A percentile compares a stretch with the other conserved stretches of the same genome.
phyloP scores from a whole-genome alignment of 139 green algal species.

The Edaphochlamys debaryana region DNA sequence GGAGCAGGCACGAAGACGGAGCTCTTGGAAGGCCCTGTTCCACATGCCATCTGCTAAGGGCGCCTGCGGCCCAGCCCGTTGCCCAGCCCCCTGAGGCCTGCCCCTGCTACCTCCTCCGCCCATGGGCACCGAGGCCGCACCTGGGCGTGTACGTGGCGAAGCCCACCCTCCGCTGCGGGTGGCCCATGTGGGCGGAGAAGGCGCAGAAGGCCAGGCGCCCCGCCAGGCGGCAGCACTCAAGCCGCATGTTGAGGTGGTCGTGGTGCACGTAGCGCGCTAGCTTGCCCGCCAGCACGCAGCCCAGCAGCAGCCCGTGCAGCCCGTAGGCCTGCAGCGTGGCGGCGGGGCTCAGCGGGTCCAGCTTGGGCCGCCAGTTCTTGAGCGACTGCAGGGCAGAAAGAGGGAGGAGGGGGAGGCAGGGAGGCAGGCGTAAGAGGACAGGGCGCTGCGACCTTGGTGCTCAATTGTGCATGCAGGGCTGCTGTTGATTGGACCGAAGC shows the following conservation, averaged over 20 bases:
- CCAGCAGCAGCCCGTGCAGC: constrained; percentile 67
- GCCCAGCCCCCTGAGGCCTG: no score
- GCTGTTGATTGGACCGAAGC: neutral
- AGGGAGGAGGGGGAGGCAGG: neutral
- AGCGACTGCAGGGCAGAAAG: constrained; percentile 43
- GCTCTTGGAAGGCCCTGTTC: no score
- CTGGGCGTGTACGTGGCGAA: constrained; percentile 54
- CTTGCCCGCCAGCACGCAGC: constrained; percentile 65
- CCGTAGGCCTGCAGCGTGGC: constrained; percentile 58
- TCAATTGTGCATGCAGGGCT: neutral
- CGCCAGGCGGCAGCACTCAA: constrained; percentile 56
- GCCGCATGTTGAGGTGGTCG: constrained; percentile 42
- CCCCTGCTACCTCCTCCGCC: no score
- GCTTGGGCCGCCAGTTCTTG: constrained; percentile 51
- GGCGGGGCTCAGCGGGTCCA: constrained; percentile 30
- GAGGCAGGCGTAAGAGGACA: neutral
- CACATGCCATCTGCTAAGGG: no score
- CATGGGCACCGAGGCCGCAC: no score
- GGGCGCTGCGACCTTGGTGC: no score
- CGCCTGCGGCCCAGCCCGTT: no score
- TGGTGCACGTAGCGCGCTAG: constrained; percentile 59
- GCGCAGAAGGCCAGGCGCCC: constrained; percentile 35
- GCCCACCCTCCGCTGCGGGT: constrained; percentile 63
- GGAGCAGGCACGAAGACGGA: no score
- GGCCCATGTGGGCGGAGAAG: constrained; percentile 53